Evolutionary conservation across 2,329 filamentous ascomycete genomes (phyloP).

Genomic region (Talaromyces sp.): DNA sequence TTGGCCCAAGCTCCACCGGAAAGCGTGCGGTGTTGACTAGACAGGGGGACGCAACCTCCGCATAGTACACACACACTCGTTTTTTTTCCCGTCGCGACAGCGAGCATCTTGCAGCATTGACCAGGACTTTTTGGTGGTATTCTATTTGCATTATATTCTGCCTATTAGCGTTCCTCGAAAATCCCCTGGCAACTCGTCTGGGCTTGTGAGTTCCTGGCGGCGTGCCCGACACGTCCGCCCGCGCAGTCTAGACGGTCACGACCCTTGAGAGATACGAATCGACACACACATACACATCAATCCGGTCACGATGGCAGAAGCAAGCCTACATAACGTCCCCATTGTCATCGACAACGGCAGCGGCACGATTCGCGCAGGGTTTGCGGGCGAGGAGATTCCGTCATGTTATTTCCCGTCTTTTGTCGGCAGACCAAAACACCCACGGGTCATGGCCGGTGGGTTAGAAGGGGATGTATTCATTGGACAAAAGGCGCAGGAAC

Average conservation of each 20-base stretch:
- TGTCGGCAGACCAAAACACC: constrained; percentile 91
- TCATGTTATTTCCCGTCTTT: constrained; percentile 98
- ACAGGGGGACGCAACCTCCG: constrained; percentile 11
- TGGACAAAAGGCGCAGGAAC: constrained; percentile 82
- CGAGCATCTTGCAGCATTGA: background rate
- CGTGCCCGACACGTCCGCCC: constrained; percentile 9
- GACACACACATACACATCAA: constrained; percentile 8
- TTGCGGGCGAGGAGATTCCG: constrained; percentile 90
- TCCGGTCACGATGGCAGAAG: constrained; percentile 54
- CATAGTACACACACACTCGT: constrained; percentile 3
- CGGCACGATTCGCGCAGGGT: constrained; percentile 93
- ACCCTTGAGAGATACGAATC: background rate
- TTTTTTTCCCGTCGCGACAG: background rate
- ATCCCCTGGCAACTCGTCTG: background rate
- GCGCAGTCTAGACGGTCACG: constrained; percentile 4
- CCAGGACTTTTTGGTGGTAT: background rate
- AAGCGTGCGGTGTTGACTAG: constrained; percentile 16
- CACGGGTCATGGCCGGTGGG: constrained; percentile 90
- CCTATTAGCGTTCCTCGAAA: background rate
- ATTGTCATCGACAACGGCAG: constrained; percentile 99
- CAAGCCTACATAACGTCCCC: constrained; percentile 83
- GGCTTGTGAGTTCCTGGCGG: background rate
- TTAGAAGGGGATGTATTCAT: constrained; percentile 97
- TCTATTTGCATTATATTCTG: background rate
- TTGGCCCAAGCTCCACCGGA: constrained; percentile 38